Conservation (phyloP, 371 early-diverging fungal species). For the Rhizopus stolonifer region DNA sequence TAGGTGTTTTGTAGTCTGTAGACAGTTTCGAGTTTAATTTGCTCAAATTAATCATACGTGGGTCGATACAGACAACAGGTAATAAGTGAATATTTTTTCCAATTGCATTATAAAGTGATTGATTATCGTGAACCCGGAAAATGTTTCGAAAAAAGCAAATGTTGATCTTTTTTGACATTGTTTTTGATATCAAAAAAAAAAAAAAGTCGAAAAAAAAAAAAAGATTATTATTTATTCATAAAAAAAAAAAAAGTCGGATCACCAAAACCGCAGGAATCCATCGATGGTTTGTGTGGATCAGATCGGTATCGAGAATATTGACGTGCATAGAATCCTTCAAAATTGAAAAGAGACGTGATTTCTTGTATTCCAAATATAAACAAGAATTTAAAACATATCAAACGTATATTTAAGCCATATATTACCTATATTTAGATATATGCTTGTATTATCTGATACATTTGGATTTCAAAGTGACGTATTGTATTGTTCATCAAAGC, state of each 20-base stretch:
- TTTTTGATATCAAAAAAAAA: background rate
- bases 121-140: conserved; percentile 41
- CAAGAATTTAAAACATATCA: no score
- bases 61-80: conserved; percentile 28
- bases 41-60: conserved; percentile 26
- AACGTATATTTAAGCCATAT: no score
- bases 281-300: background rate
- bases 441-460: no score
- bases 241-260: conserved; percentile 6
- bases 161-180: conserved; percentile 13
- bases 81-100: conserved; percentile 5
- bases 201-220: background rate
- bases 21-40: background rate
- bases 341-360: no score
- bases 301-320: no score
- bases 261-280: background rate
- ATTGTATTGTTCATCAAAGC: no score
- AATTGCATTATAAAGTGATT: conserved; percentile 12
- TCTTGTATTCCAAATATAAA: no score
- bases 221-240: background rate
- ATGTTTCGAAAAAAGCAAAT: conserved; percentile 37
- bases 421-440: no score
- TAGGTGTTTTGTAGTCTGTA: conserved; percentile 6
- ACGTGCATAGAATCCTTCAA: no score
- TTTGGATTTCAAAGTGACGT: no score